Evolutionary conservation across 805 yeast genomes (phyloP), one percentile per base, ranked within the genome.

Genomic region (Candida chauliodis): DNA sequence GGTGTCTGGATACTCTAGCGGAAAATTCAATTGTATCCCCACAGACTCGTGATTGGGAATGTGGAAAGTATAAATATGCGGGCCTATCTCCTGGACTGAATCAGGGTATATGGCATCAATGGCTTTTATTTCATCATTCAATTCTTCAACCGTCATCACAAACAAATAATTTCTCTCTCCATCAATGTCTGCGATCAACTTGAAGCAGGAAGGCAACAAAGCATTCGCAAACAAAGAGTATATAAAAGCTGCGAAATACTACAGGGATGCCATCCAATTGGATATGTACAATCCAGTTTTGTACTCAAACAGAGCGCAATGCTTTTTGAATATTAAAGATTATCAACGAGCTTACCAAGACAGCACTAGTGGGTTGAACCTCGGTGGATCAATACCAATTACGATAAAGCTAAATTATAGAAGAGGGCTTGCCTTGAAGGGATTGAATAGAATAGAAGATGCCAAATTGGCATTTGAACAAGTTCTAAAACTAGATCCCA

Each of bases 31-130:
- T 47, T 83, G 81, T n/a, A 87, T 61, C 2, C 59, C 57, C 32
- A 83, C 68, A 24, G 72, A 71, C 36, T 76, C 79, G 49, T 82
- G 83, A 37, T 79, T 77, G 0, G 95, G 88, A 1, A 78, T 59
- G 18, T 62, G 61, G 10, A 83, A 65, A 31, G 73, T 73, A 42
- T 69, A 68, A 3, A 73, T 53, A 13, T 60, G 61, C 0, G 68
- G 62, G 0, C 61, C 69, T 6, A 71, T 37, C 18, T 48, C 50
- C 3, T 61, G 58, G 24, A 79, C 55, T 28, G 78, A 69, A 11
- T 72, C 84, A 1, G 95, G 96, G 53, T 78, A 91, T 9, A 93
- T 91, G 3, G 96, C 93, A 40, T 86, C 84, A 8, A 91, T 79
- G 9, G 96, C 91, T 27, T 76, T 79, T 14, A 87, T 59, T 53